Base-by-base conservation (phyloP, 139 green algal species). In the Tetraselmis chui region DNA sequence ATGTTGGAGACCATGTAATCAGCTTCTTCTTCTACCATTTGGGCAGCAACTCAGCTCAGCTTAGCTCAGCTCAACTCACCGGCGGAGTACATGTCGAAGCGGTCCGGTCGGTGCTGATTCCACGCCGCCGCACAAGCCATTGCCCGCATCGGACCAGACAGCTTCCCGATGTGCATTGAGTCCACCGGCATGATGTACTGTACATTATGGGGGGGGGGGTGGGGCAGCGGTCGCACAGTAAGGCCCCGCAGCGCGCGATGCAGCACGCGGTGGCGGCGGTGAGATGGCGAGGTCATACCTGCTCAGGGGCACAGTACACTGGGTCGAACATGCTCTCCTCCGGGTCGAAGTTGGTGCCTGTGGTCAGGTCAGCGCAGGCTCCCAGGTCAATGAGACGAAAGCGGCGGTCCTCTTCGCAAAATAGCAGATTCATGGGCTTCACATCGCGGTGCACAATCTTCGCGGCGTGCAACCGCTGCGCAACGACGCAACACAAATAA, bases 401-500 rank as follows among this genome's bases (percentile, higher is more conserved):
- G n/a, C n/a, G n/a, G n/a, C n/a, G n/a, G n/a, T n/a, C 58, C 28
- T 89, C 76, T 59, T 96, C 93, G 18, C 87, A 88, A 45, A 96
- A 89, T 76, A 98, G 92, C 79, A 97, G 89, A 87, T 98, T 98
- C 29, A 90, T 81, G 23, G 94, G 95, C 90, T 98, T 98, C 31
- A 98, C 86, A 81, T 98, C 95, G 5, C 95, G 89, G 89, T 98
- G 95, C 26, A 98, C 92, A 28, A 98, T 85, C 18, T 93, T 94
- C 0, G 91, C 92, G 26, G 32, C 81, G 80, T 98, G 95, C 76
- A 98, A 85, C 11, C 89, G 89, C n/a, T n/a, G n/a, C n/a, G n/a
- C n/a, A n/a, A n/a, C n/a, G n/a, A n/a, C n/a, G n/a, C n/a, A n/a
- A n/a, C n/a, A n/a, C n/a, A n/a, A n/a, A n/a, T n/a, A n/a, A n/a